Evolutionary conservation across 495 filamentous ascomycete genomes (phyloP), one percentile per base, ranked within the genome.

Genomic region (Neurospora africana): DNA sequence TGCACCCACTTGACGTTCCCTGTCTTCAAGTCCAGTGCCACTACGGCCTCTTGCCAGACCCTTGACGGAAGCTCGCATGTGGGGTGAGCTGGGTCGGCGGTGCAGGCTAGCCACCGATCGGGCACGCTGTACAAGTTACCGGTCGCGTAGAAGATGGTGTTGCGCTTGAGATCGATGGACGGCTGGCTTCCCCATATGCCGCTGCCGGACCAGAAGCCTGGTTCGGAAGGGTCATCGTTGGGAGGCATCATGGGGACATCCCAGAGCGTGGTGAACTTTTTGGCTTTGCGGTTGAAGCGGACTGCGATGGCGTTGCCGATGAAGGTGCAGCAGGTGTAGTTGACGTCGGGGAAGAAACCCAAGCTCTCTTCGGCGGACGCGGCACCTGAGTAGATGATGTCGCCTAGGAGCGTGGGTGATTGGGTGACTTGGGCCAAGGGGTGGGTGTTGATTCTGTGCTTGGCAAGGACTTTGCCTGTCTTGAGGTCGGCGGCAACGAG

Each of bases 171-270:
- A 53, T 84, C 82, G 67, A 84, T 82, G 37, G 82, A 71, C 23
- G 82, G 82, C 72, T 83, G 82, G 65, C 76, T 78, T 35, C 82
- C 82, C 82, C 82, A 84, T 17, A 83, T 69, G 17, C 73, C 72
- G 37, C 69, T 77, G 36, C 82, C 82, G 4, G 80, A 74, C 81
- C 79, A 84, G 58, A 75, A 72, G 23, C 33, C 69, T 6, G 74
- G 30, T 4, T 44, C 40, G 33, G 30, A 61, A 1, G 33, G 10
- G 3, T 68, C 68, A 37, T 70, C 68, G 69, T 69, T 71, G 33
- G 74, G 3, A 15, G 79, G 80, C 38, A 81, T 74, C 68, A 75
- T 80, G 41, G 74, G 39, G 5, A 78, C 43, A 58, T 76, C 75
- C 81, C 79, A 82, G 2, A 76, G 19, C 7, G 76, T 71, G n/a